Evolutionary conservation across 2,329 filamentous ascomycete genomes (phyloP).

Genomic region (Sarocladium brachiariae): DNA sequence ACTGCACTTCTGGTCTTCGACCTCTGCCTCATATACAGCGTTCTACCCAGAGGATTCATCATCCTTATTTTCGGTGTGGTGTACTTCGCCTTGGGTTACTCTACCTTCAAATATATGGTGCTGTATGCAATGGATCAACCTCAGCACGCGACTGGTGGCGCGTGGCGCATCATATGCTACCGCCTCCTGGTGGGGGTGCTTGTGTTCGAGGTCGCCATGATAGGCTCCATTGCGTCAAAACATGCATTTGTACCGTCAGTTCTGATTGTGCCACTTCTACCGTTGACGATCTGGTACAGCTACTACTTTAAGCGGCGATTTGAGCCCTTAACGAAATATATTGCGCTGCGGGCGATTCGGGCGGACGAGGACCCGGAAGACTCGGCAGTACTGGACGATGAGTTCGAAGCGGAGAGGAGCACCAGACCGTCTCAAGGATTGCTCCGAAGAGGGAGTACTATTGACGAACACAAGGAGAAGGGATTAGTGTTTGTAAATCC

Average conservation of each 20-base stretch:
- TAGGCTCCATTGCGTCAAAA: constrained; percentile 72
- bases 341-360: constrained; percentile 80
- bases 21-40: constrained; percentile 90
- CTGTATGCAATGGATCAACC: constrained; percentile 98
- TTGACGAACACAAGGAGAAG: constrained; percentile 67
- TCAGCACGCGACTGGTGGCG: constrained; percentile 84
- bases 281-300: constrained; percentile 81
- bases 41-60: constrained; percentile 70
- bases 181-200: constrained; percentile 79
- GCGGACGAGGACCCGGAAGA: constrained; percentile 38
- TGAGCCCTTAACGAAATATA: constrained; percentile 84
- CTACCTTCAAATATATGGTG: constrained; percentile 94
- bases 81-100: constrained; percentile 79
- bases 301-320: constrained; percentile 76
- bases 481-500: constrained; percentile 70
- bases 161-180: constrained; percentile 96
- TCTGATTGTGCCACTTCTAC: constrained; percentile 68
- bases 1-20: constrained; percentile 91
- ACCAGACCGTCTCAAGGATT: constrained; percentile 32
- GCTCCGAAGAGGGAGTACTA: constrained; percentile 51
- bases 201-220: constrained; percentile 87
- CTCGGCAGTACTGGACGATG: constrained; percentile 25
- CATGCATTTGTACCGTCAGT: constrained; percentile 66
- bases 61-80: constrained; percentile 76
- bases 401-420: constrained; percentile 33